Base-by-base conservation (phyloP, 768 basidiomycete species). In the Lactarius hatsudake region DNA sequence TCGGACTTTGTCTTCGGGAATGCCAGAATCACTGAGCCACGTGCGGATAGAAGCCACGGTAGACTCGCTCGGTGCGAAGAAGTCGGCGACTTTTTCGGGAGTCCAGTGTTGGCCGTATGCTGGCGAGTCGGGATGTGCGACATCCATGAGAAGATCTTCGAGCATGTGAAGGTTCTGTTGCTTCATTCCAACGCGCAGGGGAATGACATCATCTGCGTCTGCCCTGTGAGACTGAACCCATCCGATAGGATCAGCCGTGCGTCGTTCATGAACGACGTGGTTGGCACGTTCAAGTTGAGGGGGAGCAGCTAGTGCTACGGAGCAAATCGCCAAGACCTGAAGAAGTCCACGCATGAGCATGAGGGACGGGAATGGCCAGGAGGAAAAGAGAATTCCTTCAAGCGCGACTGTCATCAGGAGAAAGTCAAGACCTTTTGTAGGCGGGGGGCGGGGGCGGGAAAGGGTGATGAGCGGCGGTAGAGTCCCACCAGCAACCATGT, bases 51-150 rank as follows among this genome's bases (percentile, higher is more conserved):
- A 66, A 0, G 74, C 68, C 8, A 81, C 71, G 0, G 80, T 78
- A 43, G 78, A 75, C 26, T 68, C 62, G 58, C 74, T 76, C 0
- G 82, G 83, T 0, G 80, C 78, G 59, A 83, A 83, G 53, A 71
- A 77, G 26, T 78, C 74, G 26, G 78, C 79, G 56, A 83, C 73
- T 38, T 76, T 67, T 15, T 68, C 71, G 1, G 81, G 72, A 1
- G 79, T 74, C 80, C 81, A 82, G 63, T 84, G 83, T 51, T 79
- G 76, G 1, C 83, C 82, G 54, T 83, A 83, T 63, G 74, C 75
- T 23, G 77, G 72, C 12, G 83, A 84, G n/a, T 72, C 69, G 6
- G 82, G 82, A 62, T 81, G 78, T 1, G 82, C 79, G 18, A 83
- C 78, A 3, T 79, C 74, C 64, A 79, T 73, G 34, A 83, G 78